Evolutionary conservation across 305 asterid genomes (phyloP).

Genomic region (Fraxinus sp.): DNA sequence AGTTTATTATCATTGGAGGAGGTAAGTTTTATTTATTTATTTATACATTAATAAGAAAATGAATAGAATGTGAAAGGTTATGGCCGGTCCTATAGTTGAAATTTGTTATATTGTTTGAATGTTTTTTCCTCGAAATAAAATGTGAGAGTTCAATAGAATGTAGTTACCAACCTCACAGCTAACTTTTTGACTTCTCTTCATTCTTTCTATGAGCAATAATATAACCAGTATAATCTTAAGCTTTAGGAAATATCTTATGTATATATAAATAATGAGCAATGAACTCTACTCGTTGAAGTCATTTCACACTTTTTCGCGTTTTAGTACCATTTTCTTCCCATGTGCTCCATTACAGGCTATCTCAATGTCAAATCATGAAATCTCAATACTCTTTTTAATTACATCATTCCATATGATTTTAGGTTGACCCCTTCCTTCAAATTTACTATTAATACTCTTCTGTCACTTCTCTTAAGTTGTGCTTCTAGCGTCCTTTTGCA

Average conservation of each 20-base stretch:
- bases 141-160: neutral
- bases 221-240: neutral
- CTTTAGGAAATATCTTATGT: neutral
- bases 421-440: neutral
- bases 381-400: neutral
- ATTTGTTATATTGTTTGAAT: neutral
- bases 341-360: neutral
- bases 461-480: neutral
- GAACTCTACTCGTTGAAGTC: neutral
- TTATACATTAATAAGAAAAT: neutral
- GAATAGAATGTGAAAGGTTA: neutral
- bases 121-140: neutral
- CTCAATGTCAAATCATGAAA: neutral
- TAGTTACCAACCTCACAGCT: neutral
- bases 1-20: constrained; percentile 89
- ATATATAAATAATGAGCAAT: neutral
- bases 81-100: neutral
- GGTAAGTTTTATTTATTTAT: constrained; percentile 41
- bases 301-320: neutral
- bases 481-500: neutral
- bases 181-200: constrained; percentile 10
- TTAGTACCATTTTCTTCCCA: neutral
- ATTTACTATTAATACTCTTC: neutral
- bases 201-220: neutral
- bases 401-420: neutral